Percentiles rank a stretch among this genome's conserved stretches.
Conservation (phyloP, 129 eudicot species). For the Heracleum sosnowskyi region DNA sequence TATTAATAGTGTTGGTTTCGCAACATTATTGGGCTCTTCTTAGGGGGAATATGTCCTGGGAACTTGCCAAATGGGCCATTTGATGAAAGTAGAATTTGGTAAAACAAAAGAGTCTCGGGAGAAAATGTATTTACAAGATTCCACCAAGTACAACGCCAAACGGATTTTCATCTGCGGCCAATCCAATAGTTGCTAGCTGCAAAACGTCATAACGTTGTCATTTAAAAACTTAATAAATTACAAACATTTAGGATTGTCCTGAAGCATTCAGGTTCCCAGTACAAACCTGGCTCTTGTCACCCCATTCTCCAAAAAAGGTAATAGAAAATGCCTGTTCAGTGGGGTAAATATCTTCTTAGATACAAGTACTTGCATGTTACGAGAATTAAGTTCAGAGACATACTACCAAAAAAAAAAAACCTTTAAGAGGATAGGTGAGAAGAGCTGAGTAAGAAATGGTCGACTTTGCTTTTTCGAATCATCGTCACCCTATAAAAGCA, state of each 20-base stretch:
- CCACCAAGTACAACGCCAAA: constrained; percentile 98
- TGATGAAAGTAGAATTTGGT: not conserved
- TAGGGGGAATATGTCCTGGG: not conserved
- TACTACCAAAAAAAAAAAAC: constrained; percentile 15
- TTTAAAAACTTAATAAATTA: not conserved
- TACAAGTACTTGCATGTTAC: constrained; percentile 9
- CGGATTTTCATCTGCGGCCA: constrained; percentile 97
- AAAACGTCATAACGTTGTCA: constrained; percentile 4
- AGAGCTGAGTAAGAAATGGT: constrained; percentile 63
- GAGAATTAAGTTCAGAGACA: constrained; percentile 43
- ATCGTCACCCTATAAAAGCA: constrained; percentile 45
- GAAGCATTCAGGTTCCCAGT: not conserved
- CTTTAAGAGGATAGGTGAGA: constrained; percentile 80
- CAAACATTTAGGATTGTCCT: not conserved
- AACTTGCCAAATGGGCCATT: not conserved
- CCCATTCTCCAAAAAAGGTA: constrained; percentile 97
- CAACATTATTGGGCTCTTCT: not conserved
- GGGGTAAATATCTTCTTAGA: constrained; percentile 2
- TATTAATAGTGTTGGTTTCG: not conserved
- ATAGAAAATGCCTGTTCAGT: constrained; percentile 70
- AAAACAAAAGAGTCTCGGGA: not conserved
- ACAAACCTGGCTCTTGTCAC: constrained; percentile 97
- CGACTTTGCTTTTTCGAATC: constrained; percentile 54
- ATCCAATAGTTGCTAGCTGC: constrained; percentile 95
- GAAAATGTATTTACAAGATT: constrained; percentile 47